Percentiles rank a stretch among this genome's conserved stretches.
Evolutionary conservation across 371 early-diverging fungal species (phyloP).

Genomic region (Dichotomocladium elegans): DNA sequence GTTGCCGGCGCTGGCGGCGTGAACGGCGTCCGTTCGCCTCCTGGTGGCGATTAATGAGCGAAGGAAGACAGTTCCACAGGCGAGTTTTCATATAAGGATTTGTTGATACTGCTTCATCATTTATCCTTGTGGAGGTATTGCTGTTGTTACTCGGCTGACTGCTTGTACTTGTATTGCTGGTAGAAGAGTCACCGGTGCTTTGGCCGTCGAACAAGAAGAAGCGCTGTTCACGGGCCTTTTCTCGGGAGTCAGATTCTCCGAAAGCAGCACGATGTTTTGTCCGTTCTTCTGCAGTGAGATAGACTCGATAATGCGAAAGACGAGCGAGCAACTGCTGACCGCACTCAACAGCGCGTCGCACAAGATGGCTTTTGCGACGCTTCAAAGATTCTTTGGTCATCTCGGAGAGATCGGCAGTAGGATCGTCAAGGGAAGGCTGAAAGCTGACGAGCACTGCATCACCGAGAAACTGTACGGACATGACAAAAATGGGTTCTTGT

Average conservation of each 20-base stretch:
- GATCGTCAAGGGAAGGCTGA: constrained; percentile 25
- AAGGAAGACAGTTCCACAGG: constrained; percentile 18
- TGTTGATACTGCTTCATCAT: neutral
- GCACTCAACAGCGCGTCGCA: constrained; percentile 48
- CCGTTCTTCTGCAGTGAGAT: constrained; percentile 46
- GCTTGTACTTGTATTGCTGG: too few species aligned
- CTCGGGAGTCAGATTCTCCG: constrained; percentile 17
- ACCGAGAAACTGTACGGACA: constrained; percentile 40
- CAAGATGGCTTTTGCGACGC: constrained; percentile 32
- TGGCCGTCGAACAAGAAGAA: constrained; percentile 16
- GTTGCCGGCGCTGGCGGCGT: too few species aligned
- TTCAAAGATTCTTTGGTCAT: neutral
- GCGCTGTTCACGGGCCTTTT: constrained; percentile 4
- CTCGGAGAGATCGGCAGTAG: neutral
- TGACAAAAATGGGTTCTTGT: neutral
- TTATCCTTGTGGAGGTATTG: neutral
- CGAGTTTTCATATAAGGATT: constrained; percentile 7
- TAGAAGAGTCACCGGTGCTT: neutral
- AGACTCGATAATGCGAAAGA: constrained; percentile 47
- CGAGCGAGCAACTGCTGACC: constrained; percentile 45
- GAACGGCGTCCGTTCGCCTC: too few species aligned
- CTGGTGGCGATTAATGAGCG: constrained; percentile 5
- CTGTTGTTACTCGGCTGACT: neutral
- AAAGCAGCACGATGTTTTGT: constrained; percentile 26
- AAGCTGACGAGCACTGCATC: constrained; percentile 53